Evolutionary conservation across 2,329 filamentous ascomycete genomes (phyloP).

Genomic region (Fusarium compactum): DNA sequence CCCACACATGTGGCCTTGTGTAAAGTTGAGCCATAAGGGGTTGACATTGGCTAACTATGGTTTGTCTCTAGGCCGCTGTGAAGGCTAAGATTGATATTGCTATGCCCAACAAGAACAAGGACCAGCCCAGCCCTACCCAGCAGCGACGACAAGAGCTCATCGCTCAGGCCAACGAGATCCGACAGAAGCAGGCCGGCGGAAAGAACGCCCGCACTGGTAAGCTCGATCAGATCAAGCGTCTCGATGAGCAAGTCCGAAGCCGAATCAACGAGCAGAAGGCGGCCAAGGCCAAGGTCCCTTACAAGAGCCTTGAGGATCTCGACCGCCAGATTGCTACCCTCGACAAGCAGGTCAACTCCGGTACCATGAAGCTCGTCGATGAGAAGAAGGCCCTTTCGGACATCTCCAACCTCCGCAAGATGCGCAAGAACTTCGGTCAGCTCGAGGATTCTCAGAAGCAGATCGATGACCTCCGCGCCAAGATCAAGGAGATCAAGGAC

Average conservation of each 20-base stretch:
- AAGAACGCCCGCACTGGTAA: conserved; percentile 84
- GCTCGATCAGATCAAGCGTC: conserved; percentile 90
- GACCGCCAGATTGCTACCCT: conserved; percentile 84
- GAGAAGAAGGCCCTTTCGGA: conserved; percentile 94
- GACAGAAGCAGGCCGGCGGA: conserved; percentile 85
- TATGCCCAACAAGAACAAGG: conserved; percentile 78
- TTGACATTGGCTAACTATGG: conserved; percentile 28
- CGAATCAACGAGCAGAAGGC: conserved; percentile 89
- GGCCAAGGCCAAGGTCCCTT: conserved; percentile 82
- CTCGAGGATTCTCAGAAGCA: conserved; percentile 88
- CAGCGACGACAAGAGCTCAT: conserved; percentile 90
- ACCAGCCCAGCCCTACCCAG: conserved; percentile 81
- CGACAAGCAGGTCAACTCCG: conserved; percentile 87
- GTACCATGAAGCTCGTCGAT: conserved; percentile 94
- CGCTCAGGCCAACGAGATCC: conserved; percentile 84
- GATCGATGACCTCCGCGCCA: conserved; percentile 87
- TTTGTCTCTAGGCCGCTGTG: conserved; percentile 76
- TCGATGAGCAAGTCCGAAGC: conserved; percentile 89
- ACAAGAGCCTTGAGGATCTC: conserved; percentile 89
- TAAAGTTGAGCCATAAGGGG: conserved; percentile 11
- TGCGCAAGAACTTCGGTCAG: conserved; percentile 88
- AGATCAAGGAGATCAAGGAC: conserved; percentile 91
- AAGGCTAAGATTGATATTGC: conserved; percentile 90
- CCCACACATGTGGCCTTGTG: conserved; percentile 39
- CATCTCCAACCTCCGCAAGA: conserved; percentile 84